Evolutionary conservation across 129 eudicot species (phyloP).

Genomic region (Chrysanthemum makinoi): DNA sequence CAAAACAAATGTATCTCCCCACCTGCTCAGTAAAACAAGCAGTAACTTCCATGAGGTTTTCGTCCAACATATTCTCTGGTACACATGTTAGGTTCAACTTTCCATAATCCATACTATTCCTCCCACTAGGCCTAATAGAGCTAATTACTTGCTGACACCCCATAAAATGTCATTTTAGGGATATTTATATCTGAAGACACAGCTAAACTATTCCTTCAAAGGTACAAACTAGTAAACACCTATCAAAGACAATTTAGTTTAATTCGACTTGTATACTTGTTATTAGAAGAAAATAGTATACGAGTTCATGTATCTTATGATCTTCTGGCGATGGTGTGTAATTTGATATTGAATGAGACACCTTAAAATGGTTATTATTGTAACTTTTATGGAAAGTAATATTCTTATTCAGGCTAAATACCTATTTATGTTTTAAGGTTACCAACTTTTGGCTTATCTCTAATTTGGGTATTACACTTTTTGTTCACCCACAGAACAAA

Average conservation of each 20-base stretch:
- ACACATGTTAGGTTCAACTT: neutral
- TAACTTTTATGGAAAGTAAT: neutral
- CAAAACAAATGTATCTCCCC: slow-evolving; percentile 8
- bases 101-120: neutral
- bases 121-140: neutral
- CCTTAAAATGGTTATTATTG: neutral
- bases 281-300: neutral
- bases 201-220: neutral
- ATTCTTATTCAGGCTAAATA: neutral
- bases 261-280: neutral
- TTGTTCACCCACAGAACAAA: too few relatives aligned
- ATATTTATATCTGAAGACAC: neutral
- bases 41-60: slow-evolving; percentile 19
- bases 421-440: neutral
- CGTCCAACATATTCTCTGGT: neutral
- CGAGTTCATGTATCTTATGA: too few relatives aligned
- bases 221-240: neutral
- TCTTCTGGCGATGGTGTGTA: too few relatives aligned
- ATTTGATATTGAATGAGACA: too few relatives aligned
- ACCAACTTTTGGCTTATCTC: neutral
- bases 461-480: too few relatives aligned
- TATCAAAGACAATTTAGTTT: neutral
- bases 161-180: neutral
- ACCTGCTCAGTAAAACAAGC: slow-evolving; percentile 7
- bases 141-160: neutral